Conservation (phyloP, 1,284 basidiomycete species). For the Microbotryum intermedium region DNA sequence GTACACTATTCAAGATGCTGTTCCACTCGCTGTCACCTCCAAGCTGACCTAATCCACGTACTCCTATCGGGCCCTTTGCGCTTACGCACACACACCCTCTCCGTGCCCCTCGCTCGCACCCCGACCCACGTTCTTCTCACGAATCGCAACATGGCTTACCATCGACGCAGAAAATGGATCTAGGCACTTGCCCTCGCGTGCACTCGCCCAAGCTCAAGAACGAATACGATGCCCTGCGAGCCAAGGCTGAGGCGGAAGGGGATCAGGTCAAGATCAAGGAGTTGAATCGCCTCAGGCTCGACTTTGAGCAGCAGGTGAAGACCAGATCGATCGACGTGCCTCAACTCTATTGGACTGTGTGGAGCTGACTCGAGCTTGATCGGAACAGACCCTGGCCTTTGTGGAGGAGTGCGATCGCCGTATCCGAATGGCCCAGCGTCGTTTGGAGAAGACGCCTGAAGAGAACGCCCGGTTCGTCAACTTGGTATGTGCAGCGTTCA, state of each 20-base stretch:
- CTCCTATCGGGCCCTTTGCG: neutral
- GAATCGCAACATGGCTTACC: neutral
- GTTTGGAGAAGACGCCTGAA: slow-evolving; percentile 97
- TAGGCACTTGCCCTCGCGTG: slow-evolving; percentile 93
- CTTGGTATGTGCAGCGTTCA: slow-evolving; percentile 52
- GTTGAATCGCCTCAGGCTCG: slow-evolving; percentile 35
- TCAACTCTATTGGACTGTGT: neutral
- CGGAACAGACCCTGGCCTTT: slow-evolving; percentile 65
- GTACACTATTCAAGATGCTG: slow-evolving; percentile 38
- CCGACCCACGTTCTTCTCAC: neutral
- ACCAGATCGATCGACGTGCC: neutral
- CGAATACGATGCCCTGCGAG: slow-evolving; percentile 72
- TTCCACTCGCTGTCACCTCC: slow-evolving; percentile 6
- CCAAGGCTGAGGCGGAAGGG: slow-evolving; percentile 44
- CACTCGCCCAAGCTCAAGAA: slow-evolving; percentile 91
- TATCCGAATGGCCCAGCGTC: slow-evolving; percentile 83
- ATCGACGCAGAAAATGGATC: slow-evolving; percentile 85
- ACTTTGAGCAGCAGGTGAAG: slow-evolving; percentile 31
- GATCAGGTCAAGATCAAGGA: slow-evolving; percentile 25
- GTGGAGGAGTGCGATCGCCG: slow-evolving; percentile 97
- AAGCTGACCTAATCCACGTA: neutral
- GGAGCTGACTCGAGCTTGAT: neutral
- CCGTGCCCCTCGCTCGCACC: neutral
- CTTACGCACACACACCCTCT: neutral
- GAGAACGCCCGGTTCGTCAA: slow-evolving; percentile 98